Conservation (phyloP, 2,329 filamentous ascomycete genomes). For the Lomentospora prolificans region DNA sequence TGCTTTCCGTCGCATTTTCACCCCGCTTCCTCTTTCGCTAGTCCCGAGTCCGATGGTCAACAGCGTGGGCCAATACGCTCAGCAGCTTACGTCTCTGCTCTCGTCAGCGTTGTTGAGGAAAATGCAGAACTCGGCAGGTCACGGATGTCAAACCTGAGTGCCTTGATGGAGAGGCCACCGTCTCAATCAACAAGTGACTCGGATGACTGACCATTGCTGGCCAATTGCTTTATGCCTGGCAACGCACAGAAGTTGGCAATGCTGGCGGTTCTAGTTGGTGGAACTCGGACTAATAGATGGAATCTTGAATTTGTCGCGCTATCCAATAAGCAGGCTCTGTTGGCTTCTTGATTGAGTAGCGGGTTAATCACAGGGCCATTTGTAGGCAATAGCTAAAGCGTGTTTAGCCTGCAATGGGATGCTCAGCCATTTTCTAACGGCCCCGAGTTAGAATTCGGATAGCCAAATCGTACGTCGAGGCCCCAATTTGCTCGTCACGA, state of each 20-base stretch:
- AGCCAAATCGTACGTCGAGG: background rate
- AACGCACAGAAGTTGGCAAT: no score
- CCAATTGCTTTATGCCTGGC: no score
- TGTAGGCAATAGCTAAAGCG: background rate
- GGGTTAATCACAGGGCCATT: background rate
- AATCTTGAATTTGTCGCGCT: background rate
- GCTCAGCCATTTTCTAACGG: background rate
- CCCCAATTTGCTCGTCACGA: no score
- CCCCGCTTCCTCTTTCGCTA: no score
- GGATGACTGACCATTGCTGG: no score
- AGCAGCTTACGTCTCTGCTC: background rate
- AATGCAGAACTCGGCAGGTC: no score
- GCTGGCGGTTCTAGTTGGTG: background rate
- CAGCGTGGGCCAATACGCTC: background rate
- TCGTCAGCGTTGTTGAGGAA: background rate
- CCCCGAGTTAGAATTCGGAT: background rate
- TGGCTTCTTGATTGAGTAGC: background rate
- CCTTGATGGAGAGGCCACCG: no score
- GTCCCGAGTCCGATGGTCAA: background rate
- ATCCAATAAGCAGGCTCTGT: background rate
- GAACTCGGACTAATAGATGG: background rate
- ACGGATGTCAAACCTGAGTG: no score
- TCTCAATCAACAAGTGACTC: background rate
- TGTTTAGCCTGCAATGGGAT: background rate
- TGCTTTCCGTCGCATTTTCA: background rate